Evolutionary conservation across 2,329 filamentous ascomycete species (phyloP).

Genomic region (Claviceps sp.): DNA sequence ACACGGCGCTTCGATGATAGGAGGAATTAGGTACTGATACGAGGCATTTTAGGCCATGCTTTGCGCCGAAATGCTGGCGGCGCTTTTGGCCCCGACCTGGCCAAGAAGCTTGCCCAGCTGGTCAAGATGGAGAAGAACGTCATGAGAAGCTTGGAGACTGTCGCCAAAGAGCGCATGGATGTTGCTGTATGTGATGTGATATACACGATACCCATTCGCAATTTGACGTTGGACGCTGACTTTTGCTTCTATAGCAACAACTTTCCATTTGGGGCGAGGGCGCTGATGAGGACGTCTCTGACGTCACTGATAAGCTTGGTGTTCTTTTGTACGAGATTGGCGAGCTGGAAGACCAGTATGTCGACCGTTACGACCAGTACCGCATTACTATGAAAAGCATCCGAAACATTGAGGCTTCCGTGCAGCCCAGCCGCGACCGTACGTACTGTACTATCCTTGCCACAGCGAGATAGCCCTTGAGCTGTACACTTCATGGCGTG

Average conservation of each 20-base stretch:
- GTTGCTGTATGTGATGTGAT: conserved; percentile 51
- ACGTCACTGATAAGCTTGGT: conserved; percentile 97
- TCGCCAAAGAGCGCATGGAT: conserved; percentile 94
- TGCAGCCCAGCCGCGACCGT: conserved; percentile 96
- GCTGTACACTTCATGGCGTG: not conserved
- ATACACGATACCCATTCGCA: too few species aligned
- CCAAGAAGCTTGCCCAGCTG: conserved; percentile 93
- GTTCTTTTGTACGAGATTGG: conserved; percentile 97
- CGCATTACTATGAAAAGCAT: conserved; percentile 99
- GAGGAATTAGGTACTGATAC: not conserved
- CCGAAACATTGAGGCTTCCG: conserved; percentile 95
- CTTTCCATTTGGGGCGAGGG: conserved; percentile 93
- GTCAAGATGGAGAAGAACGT: conserved; percentile 99
- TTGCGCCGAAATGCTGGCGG: conserved; percentile 63
- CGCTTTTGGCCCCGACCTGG: conserved; percentile 71
- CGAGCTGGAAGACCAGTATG: conserved; percentile 94
- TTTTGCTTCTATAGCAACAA: conserved; percentile 60
- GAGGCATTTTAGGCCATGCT: conserved; percentile 37
- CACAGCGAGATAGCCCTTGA: not conserved
- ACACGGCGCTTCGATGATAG: not conserved
- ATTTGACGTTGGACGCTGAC: not conserved
- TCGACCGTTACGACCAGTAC: conserved; percentile 98
- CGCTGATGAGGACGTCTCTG: conserved; percentile 93
- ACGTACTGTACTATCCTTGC: conserved; percentile 29
- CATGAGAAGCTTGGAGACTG: conserved; percentile 94